These are phyloP conservation scores for Omphalea diandra DNA, from an alignment of 441 rosid species.

Conservation along the genomic window DNA sequence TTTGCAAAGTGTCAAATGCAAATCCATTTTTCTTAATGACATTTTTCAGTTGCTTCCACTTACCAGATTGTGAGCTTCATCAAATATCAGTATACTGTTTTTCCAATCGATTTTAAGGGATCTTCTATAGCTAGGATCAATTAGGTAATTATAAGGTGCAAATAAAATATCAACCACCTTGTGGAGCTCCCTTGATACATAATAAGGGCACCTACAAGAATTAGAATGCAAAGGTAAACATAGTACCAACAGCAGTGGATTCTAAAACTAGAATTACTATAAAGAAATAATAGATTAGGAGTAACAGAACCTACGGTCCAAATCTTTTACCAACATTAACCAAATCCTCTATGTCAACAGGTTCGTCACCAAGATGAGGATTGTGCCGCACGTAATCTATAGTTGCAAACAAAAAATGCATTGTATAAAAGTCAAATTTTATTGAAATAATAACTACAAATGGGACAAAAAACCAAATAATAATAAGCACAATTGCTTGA, in stretches of 20 bases:
- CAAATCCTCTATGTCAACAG: constrained; percentile 96
- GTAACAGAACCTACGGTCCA: constrained; percentile 67
- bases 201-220: constrained; percentile 84
- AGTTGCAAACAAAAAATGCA: constrained; percentile 26
- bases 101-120: constrained; percentile 66
- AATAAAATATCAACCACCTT: constrained; percentile 85
- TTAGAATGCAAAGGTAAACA: constrained; percentile 25
- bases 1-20: not conserved
- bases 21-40: constrained; percentile 5
- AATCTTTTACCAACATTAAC: constrained; percentile 67
- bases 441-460: not conserved
- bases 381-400: constrained; percentile 69
- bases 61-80: constrained; percentile 99
- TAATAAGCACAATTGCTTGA: not conserved
- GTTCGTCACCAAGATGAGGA: constrained; percentile 83
- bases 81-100: constrained; percentile 76
- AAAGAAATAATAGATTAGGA: constrained; percentile 21
- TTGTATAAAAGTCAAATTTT: constrained; percentile 7
- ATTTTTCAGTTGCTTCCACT: constrained; percentile 33
- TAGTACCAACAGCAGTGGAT: constrained; percentile 13
- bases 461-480: not conserved
- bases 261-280: constrained; percentile 6
- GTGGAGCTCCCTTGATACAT: constrained; percentile 81
- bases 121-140: constrained; percentile 66
- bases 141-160: constrained; percentile 90